Evolutionary conservation across 163 green algal genomes (phyloP).

Genomic region (Trebouxiophyceae sp.): DNA sequence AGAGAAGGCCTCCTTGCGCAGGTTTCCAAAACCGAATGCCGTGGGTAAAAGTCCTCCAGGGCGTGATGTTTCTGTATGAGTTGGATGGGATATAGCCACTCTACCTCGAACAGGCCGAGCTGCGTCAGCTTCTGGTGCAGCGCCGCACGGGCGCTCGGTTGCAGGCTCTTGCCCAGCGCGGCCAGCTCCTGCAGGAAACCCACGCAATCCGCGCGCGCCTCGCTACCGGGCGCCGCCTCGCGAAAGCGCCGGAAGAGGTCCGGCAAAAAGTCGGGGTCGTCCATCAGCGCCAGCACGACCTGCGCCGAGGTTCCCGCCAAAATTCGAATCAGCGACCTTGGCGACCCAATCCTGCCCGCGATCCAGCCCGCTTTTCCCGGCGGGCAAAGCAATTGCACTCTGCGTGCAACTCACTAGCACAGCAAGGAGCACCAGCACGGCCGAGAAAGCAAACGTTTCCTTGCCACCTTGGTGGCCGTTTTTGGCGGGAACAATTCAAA

Average conservation of each 20-base stretch:
- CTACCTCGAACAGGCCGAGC: slow-evolving; percentile 71
- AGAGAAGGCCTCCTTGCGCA: not conserved
- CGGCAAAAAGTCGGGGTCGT: slow-evolving; percentile 62
- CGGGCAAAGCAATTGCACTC: too few species aligned
- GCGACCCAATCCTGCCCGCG: too few species aligned
- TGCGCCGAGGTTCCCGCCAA: too few species aligned
- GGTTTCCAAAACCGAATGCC: not conserved
- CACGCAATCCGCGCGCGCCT: slow-evolving; percentile 71
- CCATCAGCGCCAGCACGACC: slow-evolving; percentile 52
- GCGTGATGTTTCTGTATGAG: too few species aligned
- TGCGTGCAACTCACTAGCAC: too few species aligned
- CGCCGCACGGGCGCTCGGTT: slow-evolving; percentile 48
- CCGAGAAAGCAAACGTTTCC: too few species aligned
- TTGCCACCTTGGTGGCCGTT: too few species aligned
- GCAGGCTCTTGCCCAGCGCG: slow-evolving; percentile 75
- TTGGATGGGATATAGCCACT: too few species aligned
- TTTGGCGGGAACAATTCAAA: too few species aligned
- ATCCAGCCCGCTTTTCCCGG: too few species aligned
- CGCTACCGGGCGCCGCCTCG: slow-evolving; percentile 8
- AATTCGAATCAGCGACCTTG: too few species aligned
- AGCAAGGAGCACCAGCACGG: not conserved
- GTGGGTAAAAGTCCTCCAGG: too few species aligned
- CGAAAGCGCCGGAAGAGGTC: slow-evolving; percentile 63
- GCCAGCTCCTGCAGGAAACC: slow-evolving; percentile 92
- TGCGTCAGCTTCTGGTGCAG: slow-evolving; percentile 67